Percentiles rank a stretch among this genome's conserved stretches.
These are phyloP conservation scores for Nasturtium officinale DNA, from an alignment of 345 rosid species.

Conservation along the genomic window DNA sequence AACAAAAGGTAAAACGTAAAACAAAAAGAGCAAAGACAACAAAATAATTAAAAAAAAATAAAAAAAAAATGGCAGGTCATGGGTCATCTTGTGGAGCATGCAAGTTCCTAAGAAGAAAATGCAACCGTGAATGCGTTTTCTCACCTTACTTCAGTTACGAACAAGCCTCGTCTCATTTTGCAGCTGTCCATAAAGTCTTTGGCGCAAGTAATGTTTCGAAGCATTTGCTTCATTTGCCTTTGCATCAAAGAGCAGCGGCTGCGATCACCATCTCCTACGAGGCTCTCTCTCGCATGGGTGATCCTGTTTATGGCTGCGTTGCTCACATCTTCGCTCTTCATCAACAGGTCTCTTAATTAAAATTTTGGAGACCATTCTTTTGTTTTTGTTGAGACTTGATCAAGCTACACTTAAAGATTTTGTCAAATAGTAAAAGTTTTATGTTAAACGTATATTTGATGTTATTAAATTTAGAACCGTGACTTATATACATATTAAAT, in stretches of 20 bases:
- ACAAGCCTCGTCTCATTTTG: constrained; percentile 55
- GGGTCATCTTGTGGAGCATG: constrained; percentile 71
- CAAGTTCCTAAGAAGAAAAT: constrained; percentile 63
- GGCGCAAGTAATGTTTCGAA: constrained; percentile 70
- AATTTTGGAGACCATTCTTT: neutral
- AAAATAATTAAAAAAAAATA: neutral
- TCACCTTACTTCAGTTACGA: constrained; percentile 61
- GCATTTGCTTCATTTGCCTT: constrained; percentile 53
- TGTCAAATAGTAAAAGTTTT: neutral
- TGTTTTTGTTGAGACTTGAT: neutral
- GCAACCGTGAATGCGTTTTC: constrained; percentile 57
- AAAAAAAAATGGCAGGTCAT: constrained; percentile 23
- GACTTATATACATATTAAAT: no score
- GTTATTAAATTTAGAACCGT: neutral
- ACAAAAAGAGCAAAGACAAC: constrained; percentile 8
- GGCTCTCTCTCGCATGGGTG: constrained; percentile 59
- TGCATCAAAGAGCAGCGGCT: constrained; percentile 53
- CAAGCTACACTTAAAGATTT: neutral
- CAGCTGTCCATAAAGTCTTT: constrained; percentile 67
- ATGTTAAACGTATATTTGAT: neutral
- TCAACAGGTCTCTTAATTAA: constrained; percentile 51
- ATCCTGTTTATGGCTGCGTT: constrained; percentile 67
- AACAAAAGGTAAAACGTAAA: constrained; percentile 14
- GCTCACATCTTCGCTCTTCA: constrained; percentile 64
- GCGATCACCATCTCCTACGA: constrained; percentile 61